phyloP scores from a whole-genome alignment of 2,329 filamentous ascomycete genomes.

The Cladosporium velox region DNA sequence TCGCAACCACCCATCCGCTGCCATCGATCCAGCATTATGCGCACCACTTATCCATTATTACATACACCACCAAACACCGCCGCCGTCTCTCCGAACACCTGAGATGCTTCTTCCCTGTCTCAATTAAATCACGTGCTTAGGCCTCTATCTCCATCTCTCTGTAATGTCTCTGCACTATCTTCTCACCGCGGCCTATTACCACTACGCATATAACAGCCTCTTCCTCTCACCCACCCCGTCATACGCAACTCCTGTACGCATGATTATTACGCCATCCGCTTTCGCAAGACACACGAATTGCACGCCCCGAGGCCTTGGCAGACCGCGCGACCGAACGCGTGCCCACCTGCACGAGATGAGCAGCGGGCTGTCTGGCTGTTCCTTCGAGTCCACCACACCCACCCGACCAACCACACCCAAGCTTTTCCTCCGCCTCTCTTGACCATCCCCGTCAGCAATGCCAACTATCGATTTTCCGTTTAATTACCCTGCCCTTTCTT shows the following conservation, averaged over 20 bases:
- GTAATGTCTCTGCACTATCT: not conserved
- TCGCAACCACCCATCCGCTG: not conserved
- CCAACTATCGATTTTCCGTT: not conserved
- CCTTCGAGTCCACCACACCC: not conserved
- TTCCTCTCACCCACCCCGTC: not conserved
- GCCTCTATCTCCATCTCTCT: not conserved
- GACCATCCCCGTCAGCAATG: not conserved
- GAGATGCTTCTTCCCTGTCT: not conserved
- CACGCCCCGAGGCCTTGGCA: constrained; percentile 14
- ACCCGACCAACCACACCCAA: not conserved
- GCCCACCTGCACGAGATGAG: constrained; percentile 13
- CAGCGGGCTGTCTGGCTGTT: not conserved
- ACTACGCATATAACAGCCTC: not conserved
- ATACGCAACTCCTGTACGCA: not conserved
- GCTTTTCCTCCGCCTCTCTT: not conserved
- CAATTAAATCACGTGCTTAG: not conserved
- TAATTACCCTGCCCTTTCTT: not conserved
- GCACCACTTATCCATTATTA: not conserved
- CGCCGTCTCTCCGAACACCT: not conserved
- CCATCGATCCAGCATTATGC: not conserved
- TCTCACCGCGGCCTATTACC: not conserved
- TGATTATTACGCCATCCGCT: constrained; percentile 5
- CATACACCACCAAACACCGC: not conserved
- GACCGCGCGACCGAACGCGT: constrained; percentile 12
- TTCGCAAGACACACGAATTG: constrained; percentile 8